Base-by-base conservation (phyloP, 2,329 filamentous ascomycete species). In the Beauveria varroae region DNA sequence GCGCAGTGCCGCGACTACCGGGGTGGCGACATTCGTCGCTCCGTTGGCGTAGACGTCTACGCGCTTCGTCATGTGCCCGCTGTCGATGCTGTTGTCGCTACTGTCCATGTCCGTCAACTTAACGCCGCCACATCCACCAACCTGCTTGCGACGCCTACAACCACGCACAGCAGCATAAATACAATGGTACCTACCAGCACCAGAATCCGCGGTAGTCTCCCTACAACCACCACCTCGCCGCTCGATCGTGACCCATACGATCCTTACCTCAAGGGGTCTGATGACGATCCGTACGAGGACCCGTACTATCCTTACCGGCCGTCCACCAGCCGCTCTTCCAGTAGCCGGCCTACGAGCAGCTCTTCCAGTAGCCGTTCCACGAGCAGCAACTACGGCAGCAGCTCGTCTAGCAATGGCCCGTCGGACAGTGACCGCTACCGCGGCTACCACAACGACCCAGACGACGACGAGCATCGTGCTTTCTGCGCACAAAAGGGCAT, bases 1-100 rank as follows among this genome's bases (percentile, higher is more conserved):
- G 54, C 67, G 16, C 37, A 37, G 28, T 47, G 40, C 53, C 50
- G 57, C 40, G 54, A 65, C 55, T 61, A 64, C 60, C 8, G 24
- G 4, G n/a, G 46, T 3, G 7, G 14, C 40, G 2, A 53, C 26
- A 7, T 37, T 26, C 37, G 37, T 12, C 49, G 57, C 24, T 53
- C 57, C 5, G 26, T 53, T 5, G 46, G 14, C 7, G n/a, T 37
- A 10, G 37, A 50, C n/a, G 4, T 8, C 40, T n/a, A 34, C n/a
- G 22, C 34, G 6, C 26, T 41, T 24, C 54, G 18, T 4, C 1
- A 16, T 24, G 26, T 59, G n/a, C 47, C 49, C 1, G 57, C 44
- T 6, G 12, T 59, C 12, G 10, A 43, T 8, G n/a, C 22, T 12
- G 40, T n/a, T 5, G 9, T 54, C 4, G n/a, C 40, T 8, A 8